Evolutionary conservation across 106 monocot genomes (phyloP).

Genomic region (Apostasia ramifera): DNA sequence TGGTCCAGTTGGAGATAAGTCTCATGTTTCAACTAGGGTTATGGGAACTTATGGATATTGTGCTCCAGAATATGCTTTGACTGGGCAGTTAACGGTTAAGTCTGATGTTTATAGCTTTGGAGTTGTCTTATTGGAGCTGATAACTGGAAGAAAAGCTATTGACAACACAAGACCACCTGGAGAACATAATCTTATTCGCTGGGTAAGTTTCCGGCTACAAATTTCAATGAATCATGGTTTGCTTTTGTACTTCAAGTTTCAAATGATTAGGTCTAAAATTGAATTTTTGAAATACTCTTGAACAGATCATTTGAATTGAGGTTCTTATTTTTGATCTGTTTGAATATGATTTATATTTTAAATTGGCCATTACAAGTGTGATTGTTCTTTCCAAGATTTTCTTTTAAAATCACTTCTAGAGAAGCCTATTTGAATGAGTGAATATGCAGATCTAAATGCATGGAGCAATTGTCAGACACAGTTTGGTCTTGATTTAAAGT

Average conservation of each 20-base stretch:
- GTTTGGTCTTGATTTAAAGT: no score
- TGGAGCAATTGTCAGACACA: no score
- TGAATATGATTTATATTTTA: no score
- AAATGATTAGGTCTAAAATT: neutral
- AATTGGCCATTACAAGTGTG: no score
- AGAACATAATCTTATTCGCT: constrained; percentile 62
- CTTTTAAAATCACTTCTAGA: no score
- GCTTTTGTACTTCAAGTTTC: neutral
- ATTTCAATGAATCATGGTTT: neutral
- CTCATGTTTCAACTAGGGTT: constrained; percentile 78
- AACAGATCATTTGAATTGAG: neutral
- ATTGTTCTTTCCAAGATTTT: no score
- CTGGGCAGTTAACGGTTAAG: constrained; percentile 66
- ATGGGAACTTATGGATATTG: constrained; percentile 91
- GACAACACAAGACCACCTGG: constrained; percentile 40
- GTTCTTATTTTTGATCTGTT: no score
- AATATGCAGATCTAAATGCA: no score
- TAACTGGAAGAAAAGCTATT: constrained; percentile 69
- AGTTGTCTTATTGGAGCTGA: constrained; percentile 68
- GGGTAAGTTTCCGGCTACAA: constrained; percentile 26
- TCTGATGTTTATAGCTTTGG: constrained; percentile 88
- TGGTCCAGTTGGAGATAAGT: constrained; percentile 71
- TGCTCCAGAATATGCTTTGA: constrained; percentile 86
- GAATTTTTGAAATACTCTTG: neutral
- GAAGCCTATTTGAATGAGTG: no score